A percentile compares a stretch with the other conserved stretches of the same genome.
Evolutionary conservation across 106 monocot species (phyloP).

Genomic region (Phalaenopsis equestris): DNA sequence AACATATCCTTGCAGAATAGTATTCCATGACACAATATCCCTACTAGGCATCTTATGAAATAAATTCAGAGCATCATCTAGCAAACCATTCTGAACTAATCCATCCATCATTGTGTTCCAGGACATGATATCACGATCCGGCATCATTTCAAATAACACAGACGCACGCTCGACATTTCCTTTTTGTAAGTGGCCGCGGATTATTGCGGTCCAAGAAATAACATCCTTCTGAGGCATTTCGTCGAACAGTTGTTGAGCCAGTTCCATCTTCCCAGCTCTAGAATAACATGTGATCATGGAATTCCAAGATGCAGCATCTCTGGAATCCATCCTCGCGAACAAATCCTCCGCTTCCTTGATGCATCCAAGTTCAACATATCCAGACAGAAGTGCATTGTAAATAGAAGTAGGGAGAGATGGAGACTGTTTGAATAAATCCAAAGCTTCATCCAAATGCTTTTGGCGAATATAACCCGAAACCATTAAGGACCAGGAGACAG

Average conservation of each 20-base stretch:
- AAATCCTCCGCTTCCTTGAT: slow-evolving; percentile 32
- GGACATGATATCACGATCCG: slow-evolving; percentile 33
- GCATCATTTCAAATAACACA: slow-evolving; percentile 39
- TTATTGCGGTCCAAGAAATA: slow-evolving; percentile 59
- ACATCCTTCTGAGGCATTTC: slow-evolving; percentile 45
- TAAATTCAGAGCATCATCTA: slow-evolving; percentile 48
- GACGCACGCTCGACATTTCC: slow-evolving; percentile 25
- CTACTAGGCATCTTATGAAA: slow-evolving; percentile 41
- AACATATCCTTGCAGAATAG: slow-evolving; percentile 51
- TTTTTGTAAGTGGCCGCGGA: slow-evolving; percentile 40
- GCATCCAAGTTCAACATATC: slow-evolving; percentile 44
- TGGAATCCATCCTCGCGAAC: slow-evolving; percentile 29
- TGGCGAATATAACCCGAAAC: slow-evolving; percentile 51
- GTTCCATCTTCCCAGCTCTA: slow-evolving; percentile 32
- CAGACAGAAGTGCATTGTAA: slow-evolving; percentile 44
- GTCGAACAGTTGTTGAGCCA: slow-evolving; percentile 36
- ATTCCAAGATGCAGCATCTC: slow-evolving; percentile 49
- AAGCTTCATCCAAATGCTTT: slow-evolving; percentile 36
- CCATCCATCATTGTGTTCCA: slow-evolving; percentile 83
- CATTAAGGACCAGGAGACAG: slow-evolving; percentile 52
- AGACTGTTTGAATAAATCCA: slow-evolving; percentile 31
- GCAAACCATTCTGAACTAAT: slow-evolving; percentile 33
- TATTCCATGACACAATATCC: slow-evolving; percentile 67
- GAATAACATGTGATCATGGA: slow-evolving; percentile 49
- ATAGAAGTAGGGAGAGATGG: slow-evolving; percentile 16